phyloP scores from a whole-genome alignment of 306 rosid genomes.

The Citrullus amarus region DNA sequence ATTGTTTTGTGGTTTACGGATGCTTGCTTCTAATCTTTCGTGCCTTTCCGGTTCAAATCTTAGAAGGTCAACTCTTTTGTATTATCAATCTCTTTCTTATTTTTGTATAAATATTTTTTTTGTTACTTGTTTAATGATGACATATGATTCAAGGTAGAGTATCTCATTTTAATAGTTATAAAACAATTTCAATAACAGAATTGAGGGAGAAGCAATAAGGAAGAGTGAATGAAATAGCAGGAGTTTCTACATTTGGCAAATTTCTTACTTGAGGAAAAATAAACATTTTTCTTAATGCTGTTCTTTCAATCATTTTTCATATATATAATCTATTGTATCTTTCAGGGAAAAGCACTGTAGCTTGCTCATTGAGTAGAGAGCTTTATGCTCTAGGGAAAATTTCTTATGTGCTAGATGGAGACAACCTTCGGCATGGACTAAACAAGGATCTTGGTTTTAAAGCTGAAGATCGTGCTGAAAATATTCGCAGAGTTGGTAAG shows the following conservation, averaged over 20 bases:
- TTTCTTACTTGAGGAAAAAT: not conserved
- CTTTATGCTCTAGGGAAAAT: slow-evolving; percentile 51
- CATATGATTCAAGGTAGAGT: not conserved
- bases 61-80: not conserved
- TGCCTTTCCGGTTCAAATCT: not conserved
- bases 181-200: not conserved
- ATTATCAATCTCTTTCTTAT: not conserved
- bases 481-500: slow-evolving; percentile 79
- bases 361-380: slow-evolving; percentile 59
- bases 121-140: not conserved
- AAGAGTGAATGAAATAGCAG: not conserved
- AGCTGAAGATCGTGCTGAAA: slow-evolving; percentile 68
- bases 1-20: not conserved
- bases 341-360: slow-evolving; percentile 81
- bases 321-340: not conserved
- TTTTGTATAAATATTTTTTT: not conserved
- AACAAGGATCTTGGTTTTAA: slow-evolving; percentile 67
- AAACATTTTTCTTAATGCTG: not conserved
- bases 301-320: not conserved
- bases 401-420: slow-evolving; percentile 80
- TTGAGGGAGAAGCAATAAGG: not conserved
- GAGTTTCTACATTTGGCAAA: not conserved
- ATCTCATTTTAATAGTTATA: not conserved
- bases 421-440: slow-evolving; percentile 80
- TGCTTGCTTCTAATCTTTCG: no score